Evolutionary conservation across 2,329 filamentous ascomycete genomes (phyloP).

Genomic region (Harringtonia lauricola): DNA sequence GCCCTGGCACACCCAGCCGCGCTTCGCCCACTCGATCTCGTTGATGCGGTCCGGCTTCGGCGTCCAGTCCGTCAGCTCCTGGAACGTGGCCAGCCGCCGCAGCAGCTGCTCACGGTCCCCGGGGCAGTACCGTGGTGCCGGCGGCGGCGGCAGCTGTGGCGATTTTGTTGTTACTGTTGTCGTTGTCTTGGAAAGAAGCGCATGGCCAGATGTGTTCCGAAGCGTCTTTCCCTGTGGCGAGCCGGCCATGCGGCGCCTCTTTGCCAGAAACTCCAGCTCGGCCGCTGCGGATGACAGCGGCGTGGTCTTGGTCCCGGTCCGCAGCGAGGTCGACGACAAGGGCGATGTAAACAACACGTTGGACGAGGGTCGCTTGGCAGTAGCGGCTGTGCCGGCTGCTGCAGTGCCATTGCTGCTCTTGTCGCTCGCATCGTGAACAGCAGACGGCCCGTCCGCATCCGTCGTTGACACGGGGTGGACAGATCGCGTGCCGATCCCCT

Average conservation of each 20-base stretch:
- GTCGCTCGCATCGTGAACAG: slow-evolving; percentile 5
- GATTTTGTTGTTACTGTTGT: slow-evolving; percentile 9
- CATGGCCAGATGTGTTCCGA: slow-evolving; percentile 21
- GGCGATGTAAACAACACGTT: background rate
- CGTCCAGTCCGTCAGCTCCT: slow-evolving; percentile 87
- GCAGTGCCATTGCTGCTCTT: background rate
- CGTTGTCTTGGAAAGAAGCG: slow-evolving; percentile 26
- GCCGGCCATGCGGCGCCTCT: slow-evolving; percentile 38
- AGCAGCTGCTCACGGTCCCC: slow-evolving; percentile 78
- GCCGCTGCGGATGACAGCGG: slow-evolving; percentile 1
- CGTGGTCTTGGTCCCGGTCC: background rate
- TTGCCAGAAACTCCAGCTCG: slow-evolving; percentile 33
- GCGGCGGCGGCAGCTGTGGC: slow-evolving; percentile 15
- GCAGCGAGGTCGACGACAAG: slow-evolving; percentile 2
- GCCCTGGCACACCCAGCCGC: slow-evolving; percentile 79
- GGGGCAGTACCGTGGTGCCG: slow-evolving; percentile 65
- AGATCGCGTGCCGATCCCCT: slow-evolving; percentile 46
- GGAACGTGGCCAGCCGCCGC: slow-evolving; percentile 72
- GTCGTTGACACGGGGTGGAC: slow-evolving; percentile 27
- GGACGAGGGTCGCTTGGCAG: background rate
- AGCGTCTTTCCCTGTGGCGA: slow-evolving; percentile 11
- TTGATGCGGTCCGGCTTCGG: slow-evolving; percentile 77
- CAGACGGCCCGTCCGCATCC: slow-evolving; percentile 11
- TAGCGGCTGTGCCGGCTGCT: background rate
- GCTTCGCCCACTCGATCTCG: slow-evolving; percentile 90